A percentile compares a stretch with the other conserved stretches of the same genome.
These are phyloP conservation scores for Berkeleyomyces rouxiae DNA, from an alignment of 2,329 filamentous ascomycete species.

Conservation along the genomic window DNA sequence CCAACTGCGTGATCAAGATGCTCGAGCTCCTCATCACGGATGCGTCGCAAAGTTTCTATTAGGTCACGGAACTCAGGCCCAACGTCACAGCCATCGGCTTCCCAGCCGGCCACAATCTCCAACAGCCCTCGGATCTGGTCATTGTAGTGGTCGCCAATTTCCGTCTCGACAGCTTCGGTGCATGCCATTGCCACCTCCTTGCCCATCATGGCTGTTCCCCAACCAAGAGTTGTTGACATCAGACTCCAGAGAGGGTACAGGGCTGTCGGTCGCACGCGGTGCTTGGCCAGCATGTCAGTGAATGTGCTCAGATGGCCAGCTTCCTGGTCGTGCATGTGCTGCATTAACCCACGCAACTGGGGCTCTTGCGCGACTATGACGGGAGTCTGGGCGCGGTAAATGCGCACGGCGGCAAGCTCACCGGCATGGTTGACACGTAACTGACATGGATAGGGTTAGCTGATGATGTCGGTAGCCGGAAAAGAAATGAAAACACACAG, in stretches of 20 bases:
- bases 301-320: conserved; percentile 74
- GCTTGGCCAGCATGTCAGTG: conserved; percentile 64
- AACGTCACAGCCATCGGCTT: conserved; percentile 60
- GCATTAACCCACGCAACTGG: conserved; percentile 77
- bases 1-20: conserved; percentile 91
- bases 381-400: conserved; percentile 80
- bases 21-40: conserved; percentile 90
- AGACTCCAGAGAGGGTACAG: conserved; percentile 83
- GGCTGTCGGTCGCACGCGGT: conserved; percentile 79
- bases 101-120: conserved; percentile 63
- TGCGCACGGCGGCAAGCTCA: conserved; percentile 88
- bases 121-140: conserved; percentile 69
- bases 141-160: conserved; percentile 94
- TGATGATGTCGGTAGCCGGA: background rate
- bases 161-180: conserved; percentile 94
- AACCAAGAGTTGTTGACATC: conserved; percentile 67
- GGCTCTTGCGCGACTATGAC: conserved; percentile 66
- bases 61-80: conserved; percentile 62
- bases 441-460: conserved; percentile 21
- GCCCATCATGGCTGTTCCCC: conserved; percentile 77
- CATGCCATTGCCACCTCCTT: conserved; percentile 96
- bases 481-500: conserved; percentile 27
- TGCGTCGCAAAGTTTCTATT: conserved; percentile 57
- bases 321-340: conserved; percentile 97
- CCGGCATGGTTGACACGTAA: conserved; percentile 95